These are phyloP conservation scores for Dioscorea zingiberensis DNA, from an alignment of 106 monocot species.

Conservation along the genomic window DNA sequence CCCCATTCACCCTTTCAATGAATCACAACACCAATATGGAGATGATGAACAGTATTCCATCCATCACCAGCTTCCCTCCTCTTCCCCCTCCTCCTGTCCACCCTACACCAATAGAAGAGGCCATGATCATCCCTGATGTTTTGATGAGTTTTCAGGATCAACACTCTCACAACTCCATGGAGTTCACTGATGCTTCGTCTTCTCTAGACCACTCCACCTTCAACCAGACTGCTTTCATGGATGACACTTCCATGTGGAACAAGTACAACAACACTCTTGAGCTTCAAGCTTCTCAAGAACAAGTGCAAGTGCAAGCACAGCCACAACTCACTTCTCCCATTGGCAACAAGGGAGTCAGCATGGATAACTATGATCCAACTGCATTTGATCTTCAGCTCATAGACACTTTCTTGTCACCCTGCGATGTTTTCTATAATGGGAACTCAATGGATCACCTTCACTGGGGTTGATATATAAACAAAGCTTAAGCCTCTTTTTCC, in stretches of 20 bases:
- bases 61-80: constrained; percentile 20
- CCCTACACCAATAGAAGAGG: constrained; percentile 9
- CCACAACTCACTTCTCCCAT: constrained; percentile 7
- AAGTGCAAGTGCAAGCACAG: constrained; percentile 12
- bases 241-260: constrained; percentile 34
- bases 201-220: constrained; percentile 24
- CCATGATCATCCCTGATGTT: constrained; percentile 14
- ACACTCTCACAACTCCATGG: constrained; percentile 13
- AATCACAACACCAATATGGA: constrained; percentile 29
- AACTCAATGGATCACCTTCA: constrained; percentile 68
- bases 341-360: constrained; percentile 20
- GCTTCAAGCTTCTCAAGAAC: background rate
- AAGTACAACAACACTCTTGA: background rate
- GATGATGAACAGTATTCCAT: constrained; percentile 2
- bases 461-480: constrained; percentile 57
- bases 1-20: constrained; percentile 75
- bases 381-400: constrained; percentile 67
- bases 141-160: constrained; percentile 57
- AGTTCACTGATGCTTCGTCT: constrained; percentile 31
- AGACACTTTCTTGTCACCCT: constrained; percentile 50
- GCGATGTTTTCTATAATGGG: constrained; percentile 33
- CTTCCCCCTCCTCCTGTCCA: constrained; percentile 3
- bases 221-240: constrained; percentile 30
- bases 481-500: no score
- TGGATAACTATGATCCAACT: constrained; percentile 23